Base-by-base conservation (phyloP, 495 filamentous ascomycete genomes). In the Aspergillus funiculosus region DNA sequence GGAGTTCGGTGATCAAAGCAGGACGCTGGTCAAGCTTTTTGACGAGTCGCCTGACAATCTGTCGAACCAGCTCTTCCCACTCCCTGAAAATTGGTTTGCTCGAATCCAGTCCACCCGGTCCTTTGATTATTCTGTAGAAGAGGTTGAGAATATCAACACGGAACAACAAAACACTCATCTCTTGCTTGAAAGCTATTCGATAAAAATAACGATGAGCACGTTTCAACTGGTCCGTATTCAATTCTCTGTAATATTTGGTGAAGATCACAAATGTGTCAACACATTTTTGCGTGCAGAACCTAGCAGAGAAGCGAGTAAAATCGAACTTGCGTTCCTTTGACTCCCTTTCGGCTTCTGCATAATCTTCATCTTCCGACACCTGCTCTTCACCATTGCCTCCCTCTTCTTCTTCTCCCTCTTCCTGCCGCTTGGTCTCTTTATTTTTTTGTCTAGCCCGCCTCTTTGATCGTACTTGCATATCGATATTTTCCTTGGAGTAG, bases 201-300 rank as follows among this genome's bases (percentile, higher is more conserved):
- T 97, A 91, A 63, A 99, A 91, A 55, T 92, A 97, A 6, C 92
- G 87, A 65, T 97, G 91, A 17, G 84, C 86, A 3, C 94, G 81
- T 67, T 98, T 99, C 37, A 96, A 68, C 60, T 97, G 94, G 29
- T 80, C 72, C 2, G 79, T 68, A 46, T 79, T 72, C n/a, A 99
- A 73, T 47, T 97, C 92, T 18, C 73, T 74, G 59, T 95, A 96
- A 62, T 76, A 92, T 36, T 74, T 76, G 4, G 83, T 80, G 50
- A 96, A 89, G 6, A 76, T 61, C 27, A 96, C 75, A 53, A 92
- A 99, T 0, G 92, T 95, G 56, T 97, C 82, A 38, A 97, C 78
- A 40, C 87, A 91, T 35, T 75, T 80, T 57, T 96, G 88, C 6
- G 80, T 83, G 47, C 85, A 76, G 57, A 96, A 95, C 46, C 86